Evolutionary conservation across 2,329 filamentous ascomycete species (phyloP).

Genomic region (Venturia oleaginea): DNA sequence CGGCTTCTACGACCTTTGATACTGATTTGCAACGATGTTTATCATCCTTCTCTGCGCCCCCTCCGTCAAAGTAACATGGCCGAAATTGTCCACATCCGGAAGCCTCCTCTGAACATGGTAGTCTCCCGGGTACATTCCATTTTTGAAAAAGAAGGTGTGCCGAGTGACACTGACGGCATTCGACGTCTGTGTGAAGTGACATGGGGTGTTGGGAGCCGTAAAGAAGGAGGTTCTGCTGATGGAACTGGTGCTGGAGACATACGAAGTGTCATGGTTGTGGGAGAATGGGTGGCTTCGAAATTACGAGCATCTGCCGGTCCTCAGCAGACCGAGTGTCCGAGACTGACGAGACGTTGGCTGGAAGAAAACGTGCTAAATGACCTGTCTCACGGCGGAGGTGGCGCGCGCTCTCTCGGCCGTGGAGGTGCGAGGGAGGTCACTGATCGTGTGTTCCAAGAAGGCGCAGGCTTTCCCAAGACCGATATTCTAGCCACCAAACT

Average conservation of each 20-base stretch:
- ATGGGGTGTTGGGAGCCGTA: constrained; percentile 68
- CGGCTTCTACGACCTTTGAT: constrained; percentile 79
- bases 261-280: constrained; percentile 74
- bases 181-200: constrained; percentile 74
- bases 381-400: constrained; percentile 60
- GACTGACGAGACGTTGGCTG: constrained; percentile 66
- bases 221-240: constrained; percentile 45
- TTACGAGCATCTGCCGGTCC: constrained; percentile 40
- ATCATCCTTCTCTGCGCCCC: constrained; percentile 78
- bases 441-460: constrained; percentile 67
- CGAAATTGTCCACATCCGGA: constrained; percentile 85
- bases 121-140: constrained; percentile 71
- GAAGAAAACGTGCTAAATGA: constrained; percentile 62
- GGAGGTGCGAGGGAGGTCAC: constrained; percentile 68
- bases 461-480: constrained; percentile 52
- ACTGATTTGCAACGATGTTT: constrained; percentile 94
- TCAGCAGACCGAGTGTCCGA: constrained; percentile 28
- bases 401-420: constrained; percentile 60
- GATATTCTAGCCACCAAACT: constrained; percentile 26
- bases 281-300: constrained; percentile 74
- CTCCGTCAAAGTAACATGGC: constrained; percentile 77
- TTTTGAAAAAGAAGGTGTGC: constrained; percentile 81
- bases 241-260: constrained; percentile 65
- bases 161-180: constrained; percentile 81
- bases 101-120: constrained; percentile 78